Percentiles rank a stretch among this genome's conserved stretches.
Conservation (phyloP, 176 grass and related monocot species). For the Typha latifolia region DNA sequence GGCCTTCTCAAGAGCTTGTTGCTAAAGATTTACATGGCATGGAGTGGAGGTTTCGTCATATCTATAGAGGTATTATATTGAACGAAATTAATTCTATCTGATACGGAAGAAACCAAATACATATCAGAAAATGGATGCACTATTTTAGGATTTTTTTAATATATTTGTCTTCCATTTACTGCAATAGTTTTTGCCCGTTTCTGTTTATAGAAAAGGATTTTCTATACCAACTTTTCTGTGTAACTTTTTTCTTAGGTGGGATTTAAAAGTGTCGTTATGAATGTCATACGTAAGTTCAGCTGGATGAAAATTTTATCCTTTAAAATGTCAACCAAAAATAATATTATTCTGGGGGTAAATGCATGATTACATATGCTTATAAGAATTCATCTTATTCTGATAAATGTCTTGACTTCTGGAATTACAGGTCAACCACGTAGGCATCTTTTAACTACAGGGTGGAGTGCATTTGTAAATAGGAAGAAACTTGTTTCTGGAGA, state of each 20-base stretch:
- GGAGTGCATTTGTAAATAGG: slow-evolving; percentile 98
- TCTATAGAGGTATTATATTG: slow-evolving; percentile 56
- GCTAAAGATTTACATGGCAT: slow-evolving; percentile 84
- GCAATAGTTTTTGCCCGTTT: neutral
- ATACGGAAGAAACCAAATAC: neutral
- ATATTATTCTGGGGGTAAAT: too few relatives aligned
- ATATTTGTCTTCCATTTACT: neutral
- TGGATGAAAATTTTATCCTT: too few relatives aligned
- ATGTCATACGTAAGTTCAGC: too few relatives aligned
- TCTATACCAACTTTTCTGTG: neutral
- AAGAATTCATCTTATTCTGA: neutral
- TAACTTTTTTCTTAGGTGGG: too few relatives aligned
- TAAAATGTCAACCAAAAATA: too few relatives aligned
- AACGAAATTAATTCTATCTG: neutral
- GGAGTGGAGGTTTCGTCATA: slow-evolving; percentile 86
- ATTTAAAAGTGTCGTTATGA: too few relatives aligned
- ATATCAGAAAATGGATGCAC: neutral
- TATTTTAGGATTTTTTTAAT: neutral
- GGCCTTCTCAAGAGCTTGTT: slow-evolving; percentile 81
- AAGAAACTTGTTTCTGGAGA: slow-evolving; percentile 95
- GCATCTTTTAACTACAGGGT: slow-evolving; percentile 94
- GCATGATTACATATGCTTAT: neutral
- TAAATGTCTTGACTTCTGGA: slow-evolving; percentile 2
- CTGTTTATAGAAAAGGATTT: neutral
- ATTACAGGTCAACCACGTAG: slow-evolving; percentile 84